Evolutionary conservation across 305 asterid species (phyloP), one percentile per base, ranked within the genome.

Genomic region (Fraxinus ornus): DNA sequence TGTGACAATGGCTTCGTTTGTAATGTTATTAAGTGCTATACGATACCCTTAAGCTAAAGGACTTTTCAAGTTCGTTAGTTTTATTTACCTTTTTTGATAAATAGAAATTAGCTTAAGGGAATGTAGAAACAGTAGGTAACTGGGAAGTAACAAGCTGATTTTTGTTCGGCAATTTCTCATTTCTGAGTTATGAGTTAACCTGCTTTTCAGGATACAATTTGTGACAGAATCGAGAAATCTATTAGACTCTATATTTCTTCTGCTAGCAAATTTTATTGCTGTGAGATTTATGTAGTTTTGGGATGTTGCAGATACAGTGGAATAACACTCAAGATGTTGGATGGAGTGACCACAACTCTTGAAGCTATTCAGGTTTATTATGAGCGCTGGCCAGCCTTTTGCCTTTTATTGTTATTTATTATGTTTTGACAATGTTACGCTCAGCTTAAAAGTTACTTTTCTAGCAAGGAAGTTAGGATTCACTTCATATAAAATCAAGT

Each of bases 221-320:
- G 36, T 2, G 17, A 66, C 17, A 66, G 74, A 66, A 12, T 26
- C 26, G 74, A 26, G 35, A 24, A 9, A 26, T 62, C 19, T 66
- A 26, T 66, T 66, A 26, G 32, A 5, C 30, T 12, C 74, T 66
- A 10, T 66, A 26, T 66, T 66, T 13, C 74, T 66, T 26, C 74
- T 66, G 17, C 74, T 66, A 24, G 74, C 26, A 55, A 77, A 19
- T 22, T 49, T 17, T 37, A 75, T 49, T 24, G 72, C 60, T 72
- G 36, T 32, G 21, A 62, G 19, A 24, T 52, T 83, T 73, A 73
- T 66, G 76, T 49, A 55, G 72, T 75, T 26, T 83, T 82, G 26
- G 79, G 73, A 72, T 72, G 78, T 81, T 87, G 81, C 93, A 96
- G 99, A 89, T 96, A 94, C 90, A 94, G 98, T 85, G 99, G 99